These are phyloP conservation scores for Pterocarpus macrocarpus DNA, from an alignment of 306 rosid species.

Conservation along the genomic window DNA sequence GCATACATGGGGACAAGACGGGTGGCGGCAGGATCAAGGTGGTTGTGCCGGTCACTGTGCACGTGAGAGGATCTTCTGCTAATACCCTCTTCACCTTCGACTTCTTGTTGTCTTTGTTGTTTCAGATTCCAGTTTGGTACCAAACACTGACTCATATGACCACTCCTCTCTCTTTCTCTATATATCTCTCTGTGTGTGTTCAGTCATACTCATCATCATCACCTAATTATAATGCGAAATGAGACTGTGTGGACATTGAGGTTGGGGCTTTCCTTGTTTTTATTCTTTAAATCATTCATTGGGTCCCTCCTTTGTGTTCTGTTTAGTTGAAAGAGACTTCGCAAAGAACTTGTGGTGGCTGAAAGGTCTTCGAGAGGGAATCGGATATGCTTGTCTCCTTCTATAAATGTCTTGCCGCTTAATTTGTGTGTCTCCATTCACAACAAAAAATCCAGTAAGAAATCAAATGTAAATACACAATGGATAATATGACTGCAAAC, in stretches of 20 bases:
- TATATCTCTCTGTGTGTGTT: no score
- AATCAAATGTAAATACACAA: neutral
- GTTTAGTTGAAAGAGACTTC: conserved; percentile 55
- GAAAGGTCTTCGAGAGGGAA: neutral
- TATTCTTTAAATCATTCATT: conserved; percentile 24
- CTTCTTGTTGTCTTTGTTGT: conserved; percentile 57
- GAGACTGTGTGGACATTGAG: conserved; percentile 24
- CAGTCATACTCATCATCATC: neutral
- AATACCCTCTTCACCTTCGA: conserved; percentile 36
- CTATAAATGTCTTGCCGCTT: neutral
- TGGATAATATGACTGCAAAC: neutral
- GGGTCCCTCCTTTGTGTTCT: conserved; percentile 47
- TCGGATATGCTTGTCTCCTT: conserved; percentile 42
- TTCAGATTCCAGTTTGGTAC: conserved; percentile 58
- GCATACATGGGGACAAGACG: conserved; percentile 54
- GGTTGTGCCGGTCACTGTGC: conserved; percentile 19
- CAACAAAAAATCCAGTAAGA: neutral
- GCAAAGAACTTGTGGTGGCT: conserved; percentile 58
- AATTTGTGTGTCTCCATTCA: neutral
- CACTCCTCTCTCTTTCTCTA: conserved; percentile 35
- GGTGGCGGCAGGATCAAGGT: neutral
- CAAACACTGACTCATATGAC: conserved; percentile 46
- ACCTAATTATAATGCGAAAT: neutral
- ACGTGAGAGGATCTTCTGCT: conserved; percentile 60
- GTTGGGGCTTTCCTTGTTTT: neutral